A percentile compares a stretch with the other conserved stretches of the same genome.
These are phyloP conservation scores for Zoysia matrella DNA, from an alignment of 202 grass and related monocot genomes.

Conservation along the genomic window DNA sequence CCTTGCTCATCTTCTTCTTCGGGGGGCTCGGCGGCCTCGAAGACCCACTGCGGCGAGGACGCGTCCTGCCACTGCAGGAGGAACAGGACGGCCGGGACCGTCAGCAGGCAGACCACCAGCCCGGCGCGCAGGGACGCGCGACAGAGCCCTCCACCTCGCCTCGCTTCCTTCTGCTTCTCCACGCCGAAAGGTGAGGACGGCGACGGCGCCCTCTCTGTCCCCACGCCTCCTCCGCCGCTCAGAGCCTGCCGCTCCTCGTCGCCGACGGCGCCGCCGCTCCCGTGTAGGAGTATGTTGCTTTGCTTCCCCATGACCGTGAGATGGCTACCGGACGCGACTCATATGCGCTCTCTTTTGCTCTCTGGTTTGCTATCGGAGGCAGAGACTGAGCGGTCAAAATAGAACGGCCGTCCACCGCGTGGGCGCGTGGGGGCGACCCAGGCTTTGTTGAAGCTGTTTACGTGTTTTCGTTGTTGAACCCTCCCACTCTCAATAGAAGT, in stretches of 20 bases:
- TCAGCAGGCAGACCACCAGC: conserved; percentile 46
- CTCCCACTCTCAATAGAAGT: too few species aligned
- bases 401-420: conserved; percentile 1
- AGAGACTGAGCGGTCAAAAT: conserved; percentile 24
- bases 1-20: conserved; percentile 40
- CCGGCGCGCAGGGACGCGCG: conserved; percentile 35
- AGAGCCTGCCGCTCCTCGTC: conserved; percentile 45
- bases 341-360: neutral
- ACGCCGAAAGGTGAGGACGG: neutral
- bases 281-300: conserved; percentile 3
- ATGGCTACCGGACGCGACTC: neutral
- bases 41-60: conserved; percentile 40
- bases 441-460: neutral
- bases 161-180: conserved; percentile 39
- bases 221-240: conserved; percentile 23
- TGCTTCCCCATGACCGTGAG: conserved; percentile 42
- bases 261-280: neutral
- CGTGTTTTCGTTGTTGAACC: too few species aligned
- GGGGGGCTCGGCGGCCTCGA: conserved; percentile 30
- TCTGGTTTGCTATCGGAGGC: neutral
- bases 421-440: neutral
- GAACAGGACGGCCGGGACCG: conserved; percentile 41
- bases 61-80: conserved; percentile 29
- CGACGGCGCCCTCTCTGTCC: conserved; percentile 18
- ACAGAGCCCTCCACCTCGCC: conserved; percentile 36